Conservation (phyloP, 2,329 filamentous ascomycete species). For the Drechslerella dactyloides region DNA sequence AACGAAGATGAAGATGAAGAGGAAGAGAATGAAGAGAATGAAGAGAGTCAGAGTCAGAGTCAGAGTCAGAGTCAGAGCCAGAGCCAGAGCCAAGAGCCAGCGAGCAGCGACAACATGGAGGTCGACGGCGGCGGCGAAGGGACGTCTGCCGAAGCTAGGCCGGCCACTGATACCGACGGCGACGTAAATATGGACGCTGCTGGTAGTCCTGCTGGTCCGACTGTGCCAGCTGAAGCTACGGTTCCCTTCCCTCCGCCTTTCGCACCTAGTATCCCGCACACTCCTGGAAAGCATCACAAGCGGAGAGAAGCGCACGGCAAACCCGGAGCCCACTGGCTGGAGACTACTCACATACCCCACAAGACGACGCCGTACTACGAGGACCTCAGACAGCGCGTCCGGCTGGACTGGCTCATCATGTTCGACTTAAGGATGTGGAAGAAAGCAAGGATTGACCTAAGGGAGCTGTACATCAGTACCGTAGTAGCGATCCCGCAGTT, state of each 20-base stretch:
- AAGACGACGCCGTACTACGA: conserved; percentile 73
- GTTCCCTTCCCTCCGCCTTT: conserved; percentile 63
- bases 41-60: conserved; percentile 57
- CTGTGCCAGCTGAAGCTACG: conserved; percentile 57
- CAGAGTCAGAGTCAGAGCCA: too few relatives aligned
- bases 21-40: conserved; percentile 55
- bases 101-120: conserved; percentile 55
- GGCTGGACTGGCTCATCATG: conserved; percentile 90
- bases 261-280: conserved; percentile 73
- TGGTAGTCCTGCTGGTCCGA: conserved; percentile 56
- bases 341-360: conserved; percentile 74
- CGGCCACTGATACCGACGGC: conserved; percentile 61
- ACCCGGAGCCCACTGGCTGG: conserved; percentile 77
- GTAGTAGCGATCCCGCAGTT: conserved; percentile 95
- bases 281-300: conserved; percentile 68
- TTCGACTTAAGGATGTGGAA: conserved; percentile 98
- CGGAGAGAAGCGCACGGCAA: conserved; percentile 60
- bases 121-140: conserved; percentile 59
- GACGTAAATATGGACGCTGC: conserved; percentile 61
- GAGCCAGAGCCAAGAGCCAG: conserved; percentile 55
- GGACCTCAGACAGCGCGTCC: conserved; percentile 85
- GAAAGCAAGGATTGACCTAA: conserved; percentile 84
- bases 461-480: conserved; percentile 93
- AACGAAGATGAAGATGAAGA: conserved; percentile 52
- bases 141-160: conserved; percentile 52